Evolutionary conservation across 768 basidiomycete genomes (phyloP), one percentile per base, ranked within the genome.

Genomic region (Lentinula sp.): DNA sequence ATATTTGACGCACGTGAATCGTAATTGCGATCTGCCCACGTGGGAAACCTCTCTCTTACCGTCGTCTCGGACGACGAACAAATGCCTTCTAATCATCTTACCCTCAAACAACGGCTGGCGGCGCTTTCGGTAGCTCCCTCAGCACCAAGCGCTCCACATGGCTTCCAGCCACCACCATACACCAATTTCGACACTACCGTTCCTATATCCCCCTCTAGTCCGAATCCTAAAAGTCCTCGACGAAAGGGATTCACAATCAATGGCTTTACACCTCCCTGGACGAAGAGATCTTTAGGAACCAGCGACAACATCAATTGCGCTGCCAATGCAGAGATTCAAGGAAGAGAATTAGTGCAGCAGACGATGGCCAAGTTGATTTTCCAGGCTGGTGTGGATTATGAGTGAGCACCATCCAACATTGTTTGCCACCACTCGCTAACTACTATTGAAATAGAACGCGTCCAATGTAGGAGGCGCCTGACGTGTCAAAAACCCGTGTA

Each of bases 351-450:
- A 62, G 71, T 91, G 12, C 86, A 90, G 63, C 81, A 85, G 15
- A 81, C 88, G 33, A 81, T 94, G 77, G 69, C 75, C 42, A 84
- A 77, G 70, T 78, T 94, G 74, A 91, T 94, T 49, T 93, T 90
- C 66, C 92, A 93, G 70, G 93, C 93, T 48, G 93, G 93, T 2
- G 88, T 93, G 61, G 93, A 95, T 74, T 93, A 85, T 65, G 91
- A 93, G 93, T 95, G 66, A 69, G 88, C 79, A 46, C 52, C 56
- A 54, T n/a, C 35, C 59, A 39, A 52, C 23, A 7, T 46, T 32
- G 20, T 45, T 9, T 46, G 65, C 39, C 51, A 48, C 28, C 57
- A 52, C 45, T 10, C 16, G 45, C 48, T 37, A 42, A 41, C 35
- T 67, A 58, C 67, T 61, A 20, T 48, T 9, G 42, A 54, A 58